Evolutionary conservation across 169 alveolate species (phyloP).

Genomic region (Plasmodium vinckei): DNA sequence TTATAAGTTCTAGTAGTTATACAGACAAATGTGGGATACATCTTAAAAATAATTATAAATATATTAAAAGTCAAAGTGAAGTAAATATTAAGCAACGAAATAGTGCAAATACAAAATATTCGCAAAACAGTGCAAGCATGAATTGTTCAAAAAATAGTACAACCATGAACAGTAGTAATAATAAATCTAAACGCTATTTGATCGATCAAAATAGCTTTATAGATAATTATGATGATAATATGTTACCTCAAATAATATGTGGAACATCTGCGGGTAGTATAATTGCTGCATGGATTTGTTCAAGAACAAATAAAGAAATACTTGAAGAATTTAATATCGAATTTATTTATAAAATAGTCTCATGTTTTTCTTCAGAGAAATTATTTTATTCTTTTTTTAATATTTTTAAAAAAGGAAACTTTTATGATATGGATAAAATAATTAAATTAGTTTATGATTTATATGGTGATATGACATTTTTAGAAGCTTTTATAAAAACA

Average conservation of each 20-base stretch:
- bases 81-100: too few species aligned
- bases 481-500: constrained; percentile 86
- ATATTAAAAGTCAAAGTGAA: not conserved
- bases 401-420: constrained; percentile 76
- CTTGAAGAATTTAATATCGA: constrained; percentile 74
- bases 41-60: not conserved
- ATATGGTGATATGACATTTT: constrained; percentile 81
- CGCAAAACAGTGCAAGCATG: not conserved
- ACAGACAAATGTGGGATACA: too few species aligned
- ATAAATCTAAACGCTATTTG: not conserved
- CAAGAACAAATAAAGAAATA: constrained; percentile 82
- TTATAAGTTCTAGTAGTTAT: not conserved
- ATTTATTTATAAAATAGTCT: constrained; percentile 63
- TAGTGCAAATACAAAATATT: too few species aligned
- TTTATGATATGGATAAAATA: constrained; percentile 80
- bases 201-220: constrained; percentile 23
- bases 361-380: constrained; percentile 78
- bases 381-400: constrained; percentile 78
- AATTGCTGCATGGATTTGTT: constrained; percentile 87
- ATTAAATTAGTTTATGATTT: constrained; percentile 58
- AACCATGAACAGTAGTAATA: not conserved
- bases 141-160: not conserved
- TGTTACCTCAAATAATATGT: constrained; percentile 83
- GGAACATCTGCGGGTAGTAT: constrained; percentile 88
- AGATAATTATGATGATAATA: constrained; percentile 71